Base-by-base conservation (phyloP, 495 filamentous ascomycete genomes). In the Chaetomidium leptoderma region DNA sequence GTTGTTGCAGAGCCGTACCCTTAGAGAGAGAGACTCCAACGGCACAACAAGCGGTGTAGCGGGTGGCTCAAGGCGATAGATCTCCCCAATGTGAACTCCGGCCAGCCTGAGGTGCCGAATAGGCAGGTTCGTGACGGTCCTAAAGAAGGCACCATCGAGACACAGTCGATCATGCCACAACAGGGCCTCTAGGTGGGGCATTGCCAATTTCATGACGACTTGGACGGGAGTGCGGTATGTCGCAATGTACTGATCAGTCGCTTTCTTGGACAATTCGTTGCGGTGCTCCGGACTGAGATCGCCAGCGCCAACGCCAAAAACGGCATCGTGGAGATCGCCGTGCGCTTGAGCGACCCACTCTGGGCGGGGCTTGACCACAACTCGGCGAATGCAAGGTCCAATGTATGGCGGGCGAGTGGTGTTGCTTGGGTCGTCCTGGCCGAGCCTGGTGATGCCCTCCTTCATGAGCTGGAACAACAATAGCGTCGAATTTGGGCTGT, bases 91-190 rank as follows among this genome's bases (percentile, higher is more conserved):
- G 14, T 40, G 37, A 40, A 17, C 7, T 40, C 37, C 37, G 37
- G 37, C 37, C 37, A 40, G 17, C 37, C n/a, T 40, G n/a, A 40
- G 37, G 37, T 40, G 37, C 37, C 37, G 37, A 40, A 40, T 40
- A n/a, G 37, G 37, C 37, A 40, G 37, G 16, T 19, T 40, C 17
- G 37, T 40, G 17, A 40, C 37, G n/a, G 37, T 40, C 37, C 37
- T n/a, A 19, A 40, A 40, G 37, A 40, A 40, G 37, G 37, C 37
- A n/a, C 37, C 16, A 40, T 40, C 37, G 37, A 40, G 37, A 40
- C 37, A 40, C 37, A 40, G 37, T 40, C 37, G 8, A 40, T 40
- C 37, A 40, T 40, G 37, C 37, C 37, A 40, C 37, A 40, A 40
- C 37, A 40, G 37, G 13, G 37, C 37, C 37, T 40, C 37, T n/a